Percentiles rank a stretch among this genome's conserved stretches.
Conservation (phyloP, 2,329 filamentous ascomycete genomes). For the Aspergillus fumigatiaffinis region DNA sequence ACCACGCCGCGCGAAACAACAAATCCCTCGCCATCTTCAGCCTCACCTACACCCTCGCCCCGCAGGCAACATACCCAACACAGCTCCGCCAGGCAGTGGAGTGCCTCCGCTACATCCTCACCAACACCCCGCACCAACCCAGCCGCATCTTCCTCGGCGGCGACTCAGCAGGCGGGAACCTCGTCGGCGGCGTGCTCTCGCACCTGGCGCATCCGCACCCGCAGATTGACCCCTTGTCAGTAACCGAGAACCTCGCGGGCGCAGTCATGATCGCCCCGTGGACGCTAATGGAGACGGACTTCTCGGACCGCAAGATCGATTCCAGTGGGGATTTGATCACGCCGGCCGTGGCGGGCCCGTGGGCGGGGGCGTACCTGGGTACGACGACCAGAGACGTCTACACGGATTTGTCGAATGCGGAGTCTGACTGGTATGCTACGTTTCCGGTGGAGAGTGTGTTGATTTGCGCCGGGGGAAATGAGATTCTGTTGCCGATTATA, state of each 20-base stretch:
- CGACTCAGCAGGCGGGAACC: slow-evolving; percentile 45
- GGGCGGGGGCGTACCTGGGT: slow-evolving; percentile 49
- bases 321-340: slow-evolving; percentile 51
- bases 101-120: slow-evolving; percentile 37
- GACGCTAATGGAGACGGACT: slow-evolving; percentile 49
- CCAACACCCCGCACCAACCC: slow-evolving; percentile 29
- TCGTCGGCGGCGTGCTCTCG: slow-evolving; percentile 37
- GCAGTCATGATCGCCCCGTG: slow-evolving; percentile 57
- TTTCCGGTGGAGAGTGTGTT: slow-evolving; percentile 49
- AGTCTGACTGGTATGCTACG: slow-evolving; percentile 51
- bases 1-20: slow-evolving; percentile 38
- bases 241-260: slow-evolving; percentile 46
- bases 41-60: slow-evolving; percentile 57
- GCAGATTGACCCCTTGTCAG: slow-evolving; percentile 41
- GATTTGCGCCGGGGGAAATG: slow-evolving; percentile 53
- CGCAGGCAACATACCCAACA: slow-evolving; percentile 41
- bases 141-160: slow-evolving; percentile 39
- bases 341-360: slow-evolving; percentile 38
- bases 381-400: slow-evolving; percentile 45
- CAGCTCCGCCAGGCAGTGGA: slow-evolving; percentile 42
- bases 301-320: slow-evolving; percentile 43
- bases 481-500: slow-evolving; percentile 56
- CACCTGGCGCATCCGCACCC: slow-evolving; percentile 54
- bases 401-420: slow-evolving; percentile 49
- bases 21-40: slow-evolving; percentile 50